Conservation (phyloP, 2,329 filamentous ascomycete species). For the Fusarium nurragi region DNA sequence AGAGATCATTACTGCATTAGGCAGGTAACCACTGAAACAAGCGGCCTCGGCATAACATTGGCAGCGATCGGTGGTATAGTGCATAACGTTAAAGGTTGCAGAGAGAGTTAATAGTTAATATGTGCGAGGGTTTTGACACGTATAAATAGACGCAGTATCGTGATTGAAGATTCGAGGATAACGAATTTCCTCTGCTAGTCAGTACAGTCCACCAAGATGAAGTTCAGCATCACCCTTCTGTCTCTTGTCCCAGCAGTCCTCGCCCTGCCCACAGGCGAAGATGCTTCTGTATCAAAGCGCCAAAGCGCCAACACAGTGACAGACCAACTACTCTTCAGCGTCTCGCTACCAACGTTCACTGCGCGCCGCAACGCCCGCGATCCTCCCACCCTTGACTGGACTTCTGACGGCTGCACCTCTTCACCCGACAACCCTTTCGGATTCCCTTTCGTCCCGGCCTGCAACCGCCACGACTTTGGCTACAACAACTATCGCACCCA, state of each 20-base stretch:
- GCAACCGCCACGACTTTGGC: constrained; percentile 66
- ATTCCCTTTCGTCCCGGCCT: constrained; percentile 56
- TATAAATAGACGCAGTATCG: constrained; percentile 23
- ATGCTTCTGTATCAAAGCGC: constrained; percentile 25
- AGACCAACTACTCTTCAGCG: constrained; percentile 58
- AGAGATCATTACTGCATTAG: constrained; percentile 30
- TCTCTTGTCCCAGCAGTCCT: constrained; percentile 37
- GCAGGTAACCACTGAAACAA: constrained; percentile 15
- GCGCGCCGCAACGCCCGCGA: constrained; percentile 51
- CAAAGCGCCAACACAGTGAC: constrained; percentile 48
- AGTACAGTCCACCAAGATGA: constrained; percentile 43
- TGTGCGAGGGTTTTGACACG: neutral
- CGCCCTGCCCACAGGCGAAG: constrained; percentile 34
- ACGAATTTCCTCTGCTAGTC: neutral
- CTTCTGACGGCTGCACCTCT: constrained; percentile 54
- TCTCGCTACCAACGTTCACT: constrained; percentile 55
- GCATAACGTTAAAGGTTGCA: neutral
- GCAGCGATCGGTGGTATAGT: neutral
- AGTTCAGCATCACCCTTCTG: constrained; percentile 42
- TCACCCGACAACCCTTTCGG: constrained; percentile 57
- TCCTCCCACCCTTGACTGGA: constrained; percentile 54
- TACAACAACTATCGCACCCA: constrained; percentile 64
- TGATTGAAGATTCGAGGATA: neutral
- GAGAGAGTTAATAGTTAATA: fast-evolving
- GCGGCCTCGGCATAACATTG: neutral